These are phyloP conservation scores for Eremochloa ophiuroides DNA, from an alignment of 176 grass and related monocot species.

Conservation along the genomic window DNA sequence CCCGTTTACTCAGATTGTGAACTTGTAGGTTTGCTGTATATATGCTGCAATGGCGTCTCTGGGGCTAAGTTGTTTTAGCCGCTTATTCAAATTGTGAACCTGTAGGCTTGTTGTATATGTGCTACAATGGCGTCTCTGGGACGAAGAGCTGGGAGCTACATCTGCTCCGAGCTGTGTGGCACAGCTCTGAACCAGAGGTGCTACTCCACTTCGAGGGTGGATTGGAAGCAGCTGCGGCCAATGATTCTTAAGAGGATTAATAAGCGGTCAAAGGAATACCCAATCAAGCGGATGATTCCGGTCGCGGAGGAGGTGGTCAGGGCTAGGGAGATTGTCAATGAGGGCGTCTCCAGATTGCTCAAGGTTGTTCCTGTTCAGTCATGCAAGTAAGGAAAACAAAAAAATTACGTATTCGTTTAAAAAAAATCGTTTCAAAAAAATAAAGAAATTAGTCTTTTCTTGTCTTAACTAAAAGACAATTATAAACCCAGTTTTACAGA, in stretches of 20 bases:
- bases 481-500: background rate
- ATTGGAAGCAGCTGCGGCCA: conserved; percentile 81
- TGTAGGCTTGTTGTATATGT: conserved; percentile 9
- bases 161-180: conserved; percentile 28
- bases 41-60: conserved; percentile 37
- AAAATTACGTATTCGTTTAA: background rate
- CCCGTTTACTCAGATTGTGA: background rate
- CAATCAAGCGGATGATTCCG: conserved; percentile 67
- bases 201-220: conserved; percentile 55
- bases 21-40: conserved; percentile 13
- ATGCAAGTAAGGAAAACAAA: conserved; percentile 69
- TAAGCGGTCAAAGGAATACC: conserved; percentile 64
- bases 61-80: background rate
- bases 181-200: conserved; percentile 35
- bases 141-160: background rate
- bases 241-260: conserved; percentile 89
- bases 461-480: background rate
- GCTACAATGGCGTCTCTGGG: conserved; percentile 38
- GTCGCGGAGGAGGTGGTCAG: conserved; percentile 68
- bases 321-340: conserved; percentile 48
- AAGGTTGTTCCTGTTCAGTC: conserved; percentile 58
- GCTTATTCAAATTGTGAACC: background rate
- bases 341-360: conserved; percentile 57
- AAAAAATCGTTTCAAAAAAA: background rate
- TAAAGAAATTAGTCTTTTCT: background rate